These are phyloP conservation scores for Pisolithus sp. DNA, from an alignment of 768 basidiomycete genomes.

Conservation along the genomic window DNA sequence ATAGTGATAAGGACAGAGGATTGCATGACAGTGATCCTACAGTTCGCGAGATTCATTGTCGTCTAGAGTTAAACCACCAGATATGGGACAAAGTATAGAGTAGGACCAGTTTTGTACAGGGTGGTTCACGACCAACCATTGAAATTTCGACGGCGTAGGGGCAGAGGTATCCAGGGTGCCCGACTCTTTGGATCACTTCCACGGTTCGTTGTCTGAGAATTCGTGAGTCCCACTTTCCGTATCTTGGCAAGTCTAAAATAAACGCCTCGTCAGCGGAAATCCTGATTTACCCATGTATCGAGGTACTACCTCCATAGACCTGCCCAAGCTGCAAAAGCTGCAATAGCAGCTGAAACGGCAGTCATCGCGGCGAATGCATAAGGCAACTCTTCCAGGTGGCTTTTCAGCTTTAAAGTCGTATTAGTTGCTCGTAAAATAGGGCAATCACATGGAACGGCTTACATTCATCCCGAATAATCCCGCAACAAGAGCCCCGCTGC, in stretches of 20 bases:
- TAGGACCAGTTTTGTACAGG: not conserved
- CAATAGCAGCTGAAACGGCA: slow-evolving; percentile 49
- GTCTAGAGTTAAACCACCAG: too few species aligned
- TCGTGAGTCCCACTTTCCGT: slow-evolving; percentile 39
- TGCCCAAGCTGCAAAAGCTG: slow-evolving; percentile 53
- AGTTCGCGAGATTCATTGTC: too few species aligned
- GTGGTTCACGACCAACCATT: slow-evolving; percentile 34
- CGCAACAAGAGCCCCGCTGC: slow-evolving; percentile 82
- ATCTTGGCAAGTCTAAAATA: slow-evolving; percentile 36
- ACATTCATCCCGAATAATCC: slow-evolving; percentile 98
- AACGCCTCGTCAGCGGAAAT: not conserved
- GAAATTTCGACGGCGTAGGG: slow-evolving; percentile 32
- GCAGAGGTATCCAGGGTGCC: slow-evolving; percentile 32
- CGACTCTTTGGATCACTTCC: slow-evolving; percentile 11
- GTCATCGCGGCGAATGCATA: slow-evolving; percentile 72
- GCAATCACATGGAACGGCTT: slow-evolving; percentile 27
- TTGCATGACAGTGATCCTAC: too few species aligned
- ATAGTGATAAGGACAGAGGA: too few species aligned
- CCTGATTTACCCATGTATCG: slow-evolving; percentile 10
- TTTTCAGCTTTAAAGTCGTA: slow-evolving; percentile 51
- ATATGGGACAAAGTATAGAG: not conserved
- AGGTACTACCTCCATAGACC: slow-evolving; percentile 55
- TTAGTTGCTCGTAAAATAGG: slow-evolving; percentile 15
- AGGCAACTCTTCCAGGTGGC: slow-evolving; percentile 63
- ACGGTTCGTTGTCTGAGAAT: slow-evolving; percentile 15